Conservation (phyloP, 2,329 filamentous ascomycete genomes). For the Tolypocladium ovalisporum region DNA sequence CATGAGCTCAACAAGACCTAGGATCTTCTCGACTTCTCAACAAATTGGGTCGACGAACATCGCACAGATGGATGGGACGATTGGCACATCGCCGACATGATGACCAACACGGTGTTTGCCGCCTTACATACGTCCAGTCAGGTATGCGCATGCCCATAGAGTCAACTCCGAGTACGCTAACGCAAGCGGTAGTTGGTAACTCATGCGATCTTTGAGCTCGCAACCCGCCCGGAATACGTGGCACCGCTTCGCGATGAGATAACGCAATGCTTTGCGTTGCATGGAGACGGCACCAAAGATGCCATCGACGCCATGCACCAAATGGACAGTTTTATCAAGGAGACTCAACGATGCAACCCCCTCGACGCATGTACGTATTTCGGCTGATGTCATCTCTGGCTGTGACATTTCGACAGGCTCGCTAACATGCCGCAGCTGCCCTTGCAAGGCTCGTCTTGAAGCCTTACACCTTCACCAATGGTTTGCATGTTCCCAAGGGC, state of each 20-base stretch:
- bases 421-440: conserved; percentile 1
- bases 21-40: conserved; percentile 6
- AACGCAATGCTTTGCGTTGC: conserved; percentile 1
- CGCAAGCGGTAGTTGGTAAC: neutral
- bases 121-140: conserved; percentile 7
- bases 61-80: neutral
- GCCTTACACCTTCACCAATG: conserved; percentile 8
- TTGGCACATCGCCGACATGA: conserved; percentile 3
- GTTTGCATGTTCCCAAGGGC: conserved; percentile 4
- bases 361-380: conserved; percentile 5
- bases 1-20: neutral
- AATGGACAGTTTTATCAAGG: conserved; percentile 10
- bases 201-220: conserved; percentile 7
- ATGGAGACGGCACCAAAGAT: conserved; percentile 4
- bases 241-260: conserved; percentile 5
- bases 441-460: conserved; percentile 5
- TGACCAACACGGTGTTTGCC: conserved; percentile 6
- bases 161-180: neutral
- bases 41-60: conserved; percentile 5
- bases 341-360: conserved; percentile 7
- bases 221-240: conserved; percentile 4
- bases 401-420: no score
- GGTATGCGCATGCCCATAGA: neutral
- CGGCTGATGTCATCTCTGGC: neutral
- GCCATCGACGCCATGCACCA: conserved; percentile 5